A percentile compares a stretch with the other conserved stretches of the same genome.
Conservation (phyloP, 768 basidiomycete species). For the Hericium coralloides region DNA sequence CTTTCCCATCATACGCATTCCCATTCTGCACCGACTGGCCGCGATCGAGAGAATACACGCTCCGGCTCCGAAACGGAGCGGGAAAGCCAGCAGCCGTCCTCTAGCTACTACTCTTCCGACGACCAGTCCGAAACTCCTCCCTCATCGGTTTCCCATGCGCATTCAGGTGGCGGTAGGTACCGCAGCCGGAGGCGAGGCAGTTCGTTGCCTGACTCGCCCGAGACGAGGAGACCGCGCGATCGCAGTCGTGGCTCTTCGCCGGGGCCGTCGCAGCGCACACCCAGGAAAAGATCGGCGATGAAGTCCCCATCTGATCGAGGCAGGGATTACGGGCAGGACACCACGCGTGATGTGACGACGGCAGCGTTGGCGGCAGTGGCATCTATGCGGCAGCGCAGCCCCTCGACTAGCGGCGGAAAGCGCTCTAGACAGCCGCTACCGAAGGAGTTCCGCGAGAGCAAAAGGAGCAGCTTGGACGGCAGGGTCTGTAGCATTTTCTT, state of each 20-base stretch:
- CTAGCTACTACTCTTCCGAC: constrained; percentile 26
- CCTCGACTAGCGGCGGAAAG: constrained; percentile 25
- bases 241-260: constrained; percentile 26
- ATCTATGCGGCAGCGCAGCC: constrained; percentile 40
- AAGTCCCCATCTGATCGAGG: constrained; percentile 20
- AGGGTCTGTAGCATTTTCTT: constrained; percentile 26
- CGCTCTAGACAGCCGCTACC: constrained; percentile 43
- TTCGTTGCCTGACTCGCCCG: constrained; percentile 41
- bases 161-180: constrained; percentile 4
- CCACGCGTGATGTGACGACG: constrained; percentile 35
- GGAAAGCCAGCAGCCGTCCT: constrained; percentile 34
- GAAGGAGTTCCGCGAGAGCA: constrained; percentile 35
- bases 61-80: constrained; percentile 84
- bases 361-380: constrained; percentile 57
- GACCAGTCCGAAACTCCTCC: constrained; percentile 31
- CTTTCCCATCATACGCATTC: constrained; percentile 23
- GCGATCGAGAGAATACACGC: constrained; percentile 20
- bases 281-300: constrained; percentile 34
- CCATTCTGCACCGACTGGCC: constrained; percentile 16
- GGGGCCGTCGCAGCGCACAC: constrained; percentile 29
- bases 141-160: constrained; percentile 15
- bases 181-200: constrained; percentile 32
- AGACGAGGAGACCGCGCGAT: constrained; percentile 16
- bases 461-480: constrained; percentile 30
- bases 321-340: constrained; percentile 16